Evolutionary conservation across 768 basidiomycete genomes (phyloP).

Genomic region (Coprinopsis sp.): DNA sequence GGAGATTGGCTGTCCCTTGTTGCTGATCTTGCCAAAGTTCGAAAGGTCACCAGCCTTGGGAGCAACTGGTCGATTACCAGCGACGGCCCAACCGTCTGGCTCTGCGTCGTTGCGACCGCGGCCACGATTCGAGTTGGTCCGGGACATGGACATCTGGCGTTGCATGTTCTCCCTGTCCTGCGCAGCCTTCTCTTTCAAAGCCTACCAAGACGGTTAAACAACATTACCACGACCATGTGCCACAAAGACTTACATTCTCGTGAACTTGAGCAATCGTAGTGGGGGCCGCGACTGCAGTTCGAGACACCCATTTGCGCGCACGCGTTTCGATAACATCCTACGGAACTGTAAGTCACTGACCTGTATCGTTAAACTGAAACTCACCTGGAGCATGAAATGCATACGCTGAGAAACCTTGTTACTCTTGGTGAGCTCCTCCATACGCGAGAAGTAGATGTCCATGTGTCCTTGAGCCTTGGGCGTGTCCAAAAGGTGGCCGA

Average conservation of each 20-base stretch:
- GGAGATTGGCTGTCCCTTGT: conserved; percentile 55
- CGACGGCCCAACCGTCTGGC: conserved; percentile 87
- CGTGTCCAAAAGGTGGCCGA: conserved; percentile 80
- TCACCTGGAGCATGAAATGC: conserved; percentile 92
- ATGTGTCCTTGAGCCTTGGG: conserved; percentile 79
- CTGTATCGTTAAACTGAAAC: conserved; percentile 18
- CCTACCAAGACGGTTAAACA: conserved; percentile 36
- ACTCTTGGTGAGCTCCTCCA: conserved; percentile 78
- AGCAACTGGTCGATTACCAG: conserved; percentile 54
- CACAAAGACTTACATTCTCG: conserved; percentile 57
- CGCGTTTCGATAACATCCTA: conserved; percentile 92
- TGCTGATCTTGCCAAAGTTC: conserved; percentile 83
- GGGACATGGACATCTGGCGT: conserved; percentile 74
- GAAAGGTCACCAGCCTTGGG: conserved; percentile 83
- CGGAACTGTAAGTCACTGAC: not conserved
- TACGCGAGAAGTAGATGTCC: conserved; percentile 89
- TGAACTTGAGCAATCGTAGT: conserved; percentile 88
- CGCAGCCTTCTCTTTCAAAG: conserved; percentile 75
- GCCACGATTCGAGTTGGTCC: conserved; percentile 87
- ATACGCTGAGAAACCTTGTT: conserved; percentile 78
- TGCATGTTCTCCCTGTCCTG: conserved; percentile 56
- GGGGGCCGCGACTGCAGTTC: conserved; percentile 71
- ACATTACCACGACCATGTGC: conserved; percentile 2
- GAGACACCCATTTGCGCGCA: conserved; percentile 72
- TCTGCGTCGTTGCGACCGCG: conserved; percentile 57